These are phyloP conservation scores for Puccinellia tenuiflora DNA, from an alignment of 176 grass and related monocot genomes.

Conservation along the genomic window DNA sequence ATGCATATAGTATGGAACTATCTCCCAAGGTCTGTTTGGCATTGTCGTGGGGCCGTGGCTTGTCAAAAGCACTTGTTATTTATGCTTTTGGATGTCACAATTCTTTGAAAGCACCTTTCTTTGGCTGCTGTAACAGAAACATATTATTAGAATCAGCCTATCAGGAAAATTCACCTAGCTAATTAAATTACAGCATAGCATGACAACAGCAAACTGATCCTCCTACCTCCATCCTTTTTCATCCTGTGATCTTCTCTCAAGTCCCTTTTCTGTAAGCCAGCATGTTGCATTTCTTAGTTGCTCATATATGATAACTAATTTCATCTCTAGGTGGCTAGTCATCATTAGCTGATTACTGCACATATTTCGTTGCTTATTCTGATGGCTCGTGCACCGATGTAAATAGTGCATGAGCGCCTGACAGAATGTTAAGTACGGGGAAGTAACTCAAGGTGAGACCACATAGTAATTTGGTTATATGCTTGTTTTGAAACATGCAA, in stretches of 20 bases:
- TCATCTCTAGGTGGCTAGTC: constrained; percentile 76
- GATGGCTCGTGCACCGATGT: constrained; percentile 98
- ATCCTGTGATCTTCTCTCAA: neutral
- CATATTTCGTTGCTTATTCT: constrained; percentile 98
- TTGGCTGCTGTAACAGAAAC: too few relatives aligned
- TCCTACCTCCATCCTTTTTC: neutral
- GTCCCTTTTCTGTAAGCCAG: constrained; percentile 6
- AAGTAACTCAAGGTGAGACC: constrained; percentile 77
- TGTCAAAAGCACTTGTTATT: neutral
- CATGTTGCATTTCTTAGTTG: neutral
- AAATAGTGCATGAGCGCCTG: constrained; percentile 89
- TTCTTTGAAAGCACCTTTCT: too few relatives aligned
- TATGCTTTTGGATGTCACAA: too few relatives aligned
- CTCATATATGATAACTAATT: constrained; percentile 5
- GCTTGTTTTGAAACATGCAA: neutral
- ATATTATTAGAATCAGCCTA: too few relatives aligned
- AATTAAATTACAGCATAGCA: constrained; percentile 8
- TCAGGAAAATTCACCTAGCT: neutral
- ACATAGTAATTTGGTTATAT: neutral
- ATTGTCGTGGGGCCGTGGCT: neutral
- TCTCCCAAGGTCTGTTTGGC: neutral
- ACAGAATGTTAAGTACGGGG: constrained; percentile 94
- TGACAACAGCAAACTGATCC: neutral
- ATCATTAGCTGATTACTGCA: constrained; percentile 99
- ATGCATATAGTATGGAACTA: neutral